Evolutionary conservation across 805 yeast species (phyloP).

Genomic region (Saturnispora mendoncae): DNA sequence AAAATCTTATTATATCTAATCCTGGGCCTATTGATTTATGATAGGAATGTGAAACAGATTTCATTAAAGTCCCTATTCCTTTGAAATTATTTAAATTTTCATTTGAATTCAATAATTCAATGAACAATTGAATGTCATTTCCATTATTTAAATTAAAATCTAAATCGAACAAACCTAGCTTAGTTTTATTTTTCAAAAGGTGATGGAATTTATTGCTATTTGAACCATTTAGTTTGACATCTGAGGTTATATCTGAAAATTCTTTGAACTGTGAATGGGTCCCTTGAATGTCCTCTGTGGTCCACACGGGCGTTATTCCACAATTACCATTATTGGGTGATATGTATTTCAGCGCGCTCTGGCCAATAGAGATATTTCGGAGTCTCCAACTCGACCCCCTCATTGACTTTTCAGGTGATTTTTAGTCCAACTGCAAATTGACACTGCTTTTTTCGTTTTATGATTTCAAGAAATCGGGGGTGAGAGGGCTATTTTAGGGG

Average conservation of each 20-base stretch:
- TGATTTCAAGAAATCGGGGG: too few species aligned
- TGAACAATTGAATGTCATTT: conserved; percentile 4
- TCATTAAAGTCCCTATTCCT: conserved; percentile 7
- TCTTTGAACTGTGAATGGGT: not conserved
- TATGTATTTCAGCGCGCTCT: not conserved
- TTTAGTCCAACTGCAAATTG: too few species aligned
- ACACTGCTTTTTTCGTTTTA: not conserved
- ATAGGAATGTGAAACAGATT: not conserved
- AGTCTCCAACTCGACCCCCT: not conserved
- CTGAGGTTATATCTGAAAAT: not conserved
- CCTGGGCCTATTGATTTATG: conserved; percentile 1
- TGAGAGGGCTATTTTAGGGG: not conserved
- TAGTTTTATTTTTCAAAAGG: not conserved
- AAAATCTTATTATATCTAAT: not conserved
- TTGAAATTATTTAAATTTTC: conserved; percentile 1
- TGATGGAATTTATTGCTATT: not conserved
- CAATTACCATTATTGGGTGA: not conserved
- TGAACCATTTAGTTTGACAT: not conserved
- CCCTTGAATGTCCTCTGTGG: not conserved
- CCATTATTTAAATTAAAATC: conserved; percentile 4
- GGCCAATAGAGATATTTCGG: not conserved
- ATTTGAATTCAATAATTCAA: not conserved
- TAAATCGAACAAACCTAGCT: not conserved
- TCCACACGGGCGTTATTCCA: not conserved
- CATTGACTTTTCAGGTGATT: not conserved